Percentiles rank a stretch among this genome's conserved stretches.
Evolutionary conservation across 2,329 filamentous ascomycete genomes (phyloP).

Genomic region (Clonostachys byssicola): DNA sequence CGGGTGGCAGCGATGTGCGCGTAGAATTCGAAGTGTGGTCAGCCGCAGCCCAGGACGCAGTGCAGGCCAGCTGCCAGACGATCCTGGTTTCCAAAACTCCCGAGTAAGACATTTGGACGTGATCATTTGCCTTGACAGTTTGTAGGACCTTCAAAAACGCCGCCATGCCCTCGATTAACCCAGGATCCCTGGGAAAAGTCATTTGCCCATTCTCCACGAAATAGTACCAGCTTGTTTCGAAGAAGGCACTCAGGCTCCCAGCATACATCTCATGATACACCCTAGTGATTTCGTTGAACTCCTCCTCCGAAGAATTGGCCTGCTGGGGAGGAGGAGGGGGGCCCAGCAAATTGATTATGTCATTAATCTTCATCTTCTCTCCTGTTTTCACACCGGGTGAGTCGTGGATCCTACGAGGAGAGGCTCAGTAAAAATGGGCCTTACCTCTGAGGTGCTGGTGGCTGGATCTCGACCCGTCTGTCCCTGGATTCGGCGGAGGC

Average conservation of each 20-base stretch:
- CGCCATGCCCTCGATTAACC: slow-evolving; percentile 62
- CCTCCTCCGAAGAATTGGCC: slow-evolving; percentile 45
- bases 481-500: neutral
- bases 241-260: slow-evolving; percentile 66
- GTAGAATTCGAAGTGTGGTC: slow-evolving; percentile 25
- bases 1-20: slow-evolving; percentile 32
- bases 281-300: slow-evolving; percentile 62
- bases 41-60: slow-evolving; percentile 32
- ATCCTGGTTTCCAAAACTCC: slow-evolving; percentile 52
- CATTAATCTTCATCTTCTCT: slow-evolving; percentile 63
- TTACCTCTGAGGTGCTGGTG: too few relatives aligned
- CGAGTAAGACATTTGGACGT: slow-evolving; percentile 47
- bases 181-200: slow-evolving; percentile 45
- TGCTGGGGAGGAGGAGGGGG: slow-evolving; percentile 51
- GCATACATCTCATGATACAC: slow-evolving; percentile 76
- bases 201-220: slow-evolving; percentile 37
- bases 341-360: slow-evolving; percentile 63
- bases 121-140: slow-evolving; percentile 42
- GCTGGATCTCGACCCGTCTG: too few relatives aligned
- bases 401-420: neutral
- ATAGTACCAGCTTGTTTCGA: slow-evolving; percentile 83
- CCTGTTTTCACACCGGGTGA: too few relatives aligned
- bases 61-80: slow-evolving; percentile 55
- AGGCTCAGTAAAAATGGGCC: too few relatives aligned
- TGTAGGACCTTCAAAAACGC: slow-evolving; percentile 56